Evolutionary conservation across 2,329 filamentous ascomycete genomes (phyloP).

Genomic region (Colletotrichum theobromicola): DNA sequence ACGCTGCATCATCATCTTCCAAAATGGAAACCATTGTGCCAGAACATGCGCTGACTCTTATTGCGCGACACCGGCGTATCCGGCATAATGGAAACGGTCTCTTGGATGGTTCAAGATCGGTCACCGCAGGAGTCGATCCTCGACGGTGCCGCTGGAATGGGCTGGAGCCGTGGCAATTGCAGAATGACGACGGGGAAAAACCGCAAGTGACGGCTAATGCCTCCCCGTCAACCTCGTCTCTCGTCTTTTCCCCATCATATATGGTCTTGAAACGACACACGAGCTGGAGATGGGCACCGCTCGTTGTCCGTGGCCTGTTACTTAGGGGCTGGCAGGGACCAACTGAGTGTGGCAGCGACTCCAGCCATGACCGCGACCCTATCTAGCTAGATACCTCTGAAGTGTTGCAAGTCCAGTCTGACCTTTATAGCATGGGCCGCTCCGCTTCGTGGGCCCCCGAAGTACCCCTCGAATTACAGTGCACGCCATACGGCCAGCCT

Average conservation of each 20-base stretch:
- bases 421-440: neutral
- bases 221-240: neutral
- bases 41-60: neutral
- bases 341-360: too few relatives aligned
- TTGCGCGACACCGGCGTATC: neutral
- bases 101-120: neutral
- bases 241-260: neutral
- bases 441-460: neutral
- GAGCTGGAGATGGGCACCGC: neutral
- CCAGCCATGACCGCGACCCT: neutral
- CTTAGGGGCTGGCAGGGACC: neutral
- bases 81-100: neutral
- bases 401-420: neutral
- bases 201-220: neutral
- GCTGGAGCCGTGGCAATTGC: neutral
- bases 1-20: neutral
- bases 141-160: neutral
- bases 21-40: neutral
- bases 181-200: neutral
- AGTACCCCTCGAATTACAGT: neutral
- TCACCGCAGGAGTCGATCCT: neutral
- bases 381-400: neutral
- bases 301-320: neutral
- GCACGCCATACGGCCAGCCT: neutral
- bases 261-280: neutral